Base-by-base conservation (phyloP, 1,139 yeast genomes). In the Sugiyamaella pinicola region DNA sequence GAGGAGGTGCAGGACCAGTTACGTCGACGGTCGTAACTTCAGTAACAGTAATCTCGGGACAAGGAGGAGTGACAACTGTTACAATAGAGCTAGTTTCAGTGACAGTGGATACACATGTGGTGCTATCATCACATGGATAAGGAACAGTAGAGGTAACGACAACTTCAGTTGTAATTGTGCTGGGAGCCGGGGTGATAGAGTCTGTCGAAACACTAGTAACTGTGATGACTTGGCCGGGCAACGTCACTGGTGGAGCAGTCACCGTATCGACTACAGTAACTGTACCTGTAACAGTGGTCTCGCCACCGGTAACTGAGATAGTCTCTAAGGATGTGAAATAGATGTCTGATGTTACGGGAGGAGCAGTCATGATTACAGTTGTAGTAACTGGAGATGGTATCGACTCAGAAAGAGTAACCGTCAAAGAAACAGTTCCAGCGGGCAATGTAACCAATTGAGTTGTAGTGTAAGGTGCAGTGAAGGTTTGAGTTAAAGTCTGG, bases 231-330 rank as follows among this genome's bases (percentile, higher is more conserved):
- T 38, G 45, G 9, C 47, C 53, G n/a, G 57, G 55, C 18, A 44
- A 43, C 21, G 49, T 44, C 10, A 42, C 55, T 22, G 53, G 51
- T 12, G 58, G 56, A 19, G 47, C 45, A 12, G 59, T 57, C 3
- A 47, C 54, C 21, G 53, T 47, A 18, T 42, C 26, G 13, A 43
- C 31, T 28, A 47, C 21, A 22, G 57, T 51, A 28, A 42, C 42
- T n/a, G 57, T 50, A 6, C 57, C 54, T 12, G 56, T 50, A 12
- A 55, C 50, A 15, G 59, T 55, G 8, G 55, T 39, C 15, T 41
- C 52, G 6, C 42, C 51, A 2, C 54, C 53, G 19, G 58, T 50
- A 12, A 49, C 22, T 6, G 43, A 33, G 17, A 45, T 47, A 24
- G 57, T 54, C 19, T 46, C 38, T 17, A 45, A 12, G 5, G 53